Evolutionary conservation across 495 filamentous ascomycete genomes (phyloP), one percentile per base, ranked within the genome.

Genomic region (Baudoinia panamericana): DNA sequence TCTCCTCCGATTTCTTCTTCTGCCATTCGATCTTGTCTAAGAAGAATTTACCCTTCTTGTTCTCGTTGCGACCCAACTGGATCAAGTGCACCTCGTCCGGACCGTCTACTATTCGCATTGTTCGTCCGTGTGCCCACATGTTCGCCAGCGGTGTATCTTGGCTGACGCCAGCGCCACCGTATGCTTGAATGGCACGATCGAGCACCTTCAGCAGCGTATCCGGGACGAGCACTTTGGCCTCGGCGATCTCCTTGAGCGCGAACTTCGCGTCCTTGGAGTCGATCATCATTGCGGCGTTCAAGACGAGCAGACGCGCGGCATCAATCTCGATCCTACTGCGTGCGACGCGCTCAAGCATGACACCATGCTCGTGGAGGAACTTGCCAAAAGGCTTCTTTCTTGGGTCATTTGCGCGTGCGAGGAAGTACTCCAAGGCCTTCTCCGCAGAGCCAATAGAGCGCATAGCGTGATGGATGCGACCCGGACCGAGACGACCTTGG

Each of bases 391-490:
- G 59, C 51, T 56, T 60, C 51, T 64, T 64, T n/a, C 39, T 16
- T 13, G 56, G 54, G 47, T 64, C 61, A 41, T 63, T 63, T 30
- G 60, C 41, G 39, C 61, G 58, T 12, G 58, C 58, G 26, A 64
- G 44, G 46, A 64, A 56, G 48, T 49, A 60, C 37, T 64, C 61
- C 26, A 64, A 53, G n/a, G 61, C 61, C 42, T 59, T 63, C 45
- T 64, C 61, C 16, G 61, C 61, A 15, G 55, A 46, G 36, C 62
- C 62, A 30, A 64, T 58, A 21, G 50, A 54, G 5, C 62, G 45
- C 62, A 64, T 64, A 15, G 62, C 62, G 51, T 64, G 62, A 41
- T 64, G 62, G 47, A 64, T 64, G 15, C 62, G 56, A 21, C 62
- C 62, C 5, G 62, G 62, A 11, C 62, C 62, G 25, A 64, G 59